Evolutionary conservation across 257 asterid genomes (phyloP).

Genomic region (Catharanthus roseus): DNA sequence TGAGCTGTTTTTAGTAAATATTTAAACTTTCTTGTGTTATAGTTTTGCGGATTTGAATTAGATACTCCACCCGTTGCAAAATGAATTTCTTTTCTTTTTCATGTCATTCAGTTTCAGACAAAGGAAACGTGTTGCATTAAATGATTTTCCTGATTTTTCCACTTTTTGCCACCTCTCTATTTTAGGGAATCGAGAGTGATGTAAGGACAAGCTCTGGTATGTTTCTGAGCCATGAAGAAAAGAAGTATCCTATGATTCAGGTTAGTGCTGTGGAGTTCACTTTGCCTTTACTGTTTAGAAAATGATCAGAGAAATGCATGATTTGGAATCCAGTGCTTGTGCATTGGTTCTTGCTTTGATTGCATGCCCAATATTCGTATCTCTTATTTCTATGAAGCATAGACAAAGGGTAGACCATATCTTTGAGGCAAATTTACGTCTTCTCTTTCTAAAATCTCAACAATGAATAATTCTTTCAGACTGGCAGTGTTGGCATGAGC

Average conservation of each 20-base stretch:
- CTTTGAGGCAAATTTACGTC: not conserved
- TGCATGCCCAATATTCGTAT: not conserved
- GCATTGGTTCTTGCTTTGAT: not conserved
- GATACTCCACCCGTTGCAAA: no score
- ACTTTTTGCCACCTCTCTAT: slow-evolving; percentile 1
- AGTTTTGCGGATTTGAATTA: no score
- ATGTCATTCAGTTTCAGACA: not conserved
- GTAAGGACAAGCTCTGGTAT: slow-evolving; percentile 86
- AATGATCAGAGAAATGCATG: not conserved
- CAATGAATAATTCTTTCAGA: not conserved
- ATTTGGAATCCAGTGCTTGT: not conserved
- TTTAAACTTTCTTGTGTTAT: no score
- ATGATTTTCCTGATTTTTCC: not conserved
- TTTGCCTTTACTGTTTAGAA: not conserved
- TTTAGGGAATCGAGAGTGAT: slow-evolving; percentile 64
- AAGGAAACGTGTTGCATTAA: not conserved
- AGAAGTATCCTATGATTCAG: slow-evolving; percentile 65
- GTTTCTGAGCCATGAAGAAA: slow-evolving; percentile 64
- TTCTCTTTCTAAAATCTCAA: not conserved
- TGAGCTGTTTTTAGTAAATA: not conserved
- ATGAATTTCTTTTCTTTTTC: not conserved
- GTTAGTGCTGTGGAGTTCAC: slow-evolving; percentile 26
- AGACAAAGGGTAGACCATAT: not conserved
- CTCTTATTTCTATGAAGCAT: not conserved
- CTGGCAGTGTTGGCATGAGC: not conserved